A percentile compares a stretch with the other conserved stretches of the same genome.
Evolutionary conservation across 768 basidiomycete genomes (phyloP).

Genomic region (Pleurotus eryngii): DNA sequence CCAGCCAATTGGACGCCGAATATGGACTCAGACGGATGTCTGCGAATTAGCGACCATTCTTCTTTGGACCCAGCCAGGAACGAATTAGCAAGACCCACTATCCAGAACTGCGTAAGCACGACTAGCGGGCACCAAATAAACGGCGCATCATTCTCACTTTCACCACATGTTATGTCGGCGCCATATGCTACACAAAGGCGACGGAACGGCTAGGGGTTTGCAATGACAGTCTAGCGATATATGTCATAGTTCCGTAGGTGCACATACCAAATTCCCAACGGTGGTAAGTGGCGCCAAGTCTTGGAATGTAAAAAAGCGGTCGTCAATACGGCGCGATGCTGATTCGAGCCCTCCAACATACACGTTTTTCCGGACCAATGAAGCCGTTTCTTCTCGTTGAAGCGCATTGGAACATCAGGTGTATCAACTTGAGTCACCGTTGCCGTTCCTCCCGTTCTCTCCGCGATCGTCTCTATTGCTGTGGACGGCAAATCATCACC

Average conservation of each 20-base stretch:
- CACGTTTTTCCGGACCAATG: slow-evolving; percentile 88
- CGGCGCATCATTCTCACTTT: slow-evolving; percentile 51
- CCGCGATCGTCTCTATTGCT: slow-evolving; percentile 21
- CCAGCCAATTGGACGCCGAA: slow-evolving; percentile 96
- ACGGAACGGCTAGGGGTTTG: slow-evolving; percentile 73
- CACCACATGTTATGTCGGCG: slow-evolving; percentile 93
- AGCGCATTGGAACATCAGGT: slow-evolving; percentile 68
- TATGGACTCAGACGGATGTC: slow-evolving; percentile 80
- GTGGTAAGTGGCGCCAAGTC: slow-evolving; percentile 78
- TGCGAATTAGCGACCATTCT: slow-evolving; percentile 87
- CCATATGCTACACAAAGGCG: slow-evolving; percentile 83
- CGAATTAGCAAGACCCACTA: slow-evolving; percentile 91
- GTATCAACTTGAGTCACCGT: slow-evolving; percentile 42
- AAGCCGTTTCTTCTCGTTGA: slow-evolving; percentile 82
- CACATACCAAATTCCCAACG: slow-evolving; percentile 81
- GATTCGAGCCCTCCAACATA: slow-evolving; percentile 28
- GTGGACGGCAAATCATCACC: background rate
- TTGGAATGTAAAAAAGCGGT: slow-evolving; percentile 7
- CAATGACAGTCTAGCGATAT: slow-evolving; percentile 17
- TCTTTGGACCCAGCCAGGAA: slow-evolving; percentile 86
- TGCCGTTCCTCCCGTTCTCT: slow-evolving; percentile 31
- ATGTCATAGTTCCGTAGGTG: slow-evolving; percentile 3
- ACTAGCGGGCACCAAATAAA: background rate
- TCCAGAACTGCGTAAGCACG: background rate
- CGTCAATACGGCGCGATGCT: background rate